phyloP scores from a whole-genome alignment of 768 basidiomycete species.

The Kwoniella sp. region DNA sequence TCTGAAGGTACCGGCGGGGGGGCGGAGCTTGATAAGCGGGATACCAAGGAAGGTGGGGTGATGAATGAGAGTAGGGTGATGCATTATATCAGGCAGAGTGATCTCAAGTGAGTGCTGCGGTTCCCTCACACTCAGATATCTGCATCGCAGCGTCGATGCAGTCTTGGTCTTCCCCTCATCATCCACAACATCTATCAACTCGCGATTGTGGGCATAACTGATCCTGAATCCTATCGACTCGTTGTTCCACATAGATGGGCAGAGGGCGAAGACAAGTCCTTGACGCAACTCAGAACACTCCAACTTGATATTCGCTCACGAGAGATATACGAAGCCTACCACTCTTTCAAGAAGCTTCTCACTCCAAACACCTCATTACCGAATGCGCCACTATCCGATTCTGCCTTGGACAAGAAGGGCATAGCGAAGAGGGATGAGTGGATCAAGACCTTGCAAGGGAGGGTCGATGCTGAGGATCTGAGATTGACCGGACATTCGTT shows the following conservation, averaged over 20 bases:
- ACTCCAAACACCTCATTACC: neutral
- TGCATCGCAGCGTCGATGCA: too few relatives aligned
- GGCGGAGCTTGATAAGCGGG: slow-evolving; percentile 14
- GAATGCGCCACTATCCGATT: slow-evolving; percentile 38
- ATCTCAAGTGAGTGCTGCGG: slow-evolving; percentile 60
- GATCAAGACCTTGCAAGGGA: slow-evolving; percentile 31
- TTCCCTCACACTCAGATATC: too few relatives aligned
- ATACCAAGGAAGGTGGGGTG: neutral
- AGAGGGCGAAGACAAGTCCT: slow-evolving; percentile 28
- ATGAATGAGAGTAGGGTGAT: slow-evolving; percentile 30
- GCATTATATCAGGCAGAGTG: slow-evolving; percentile 64
- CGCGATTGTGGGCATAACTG: too few relatives aligned
- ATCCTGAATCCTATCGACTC: too few relatives aligned
- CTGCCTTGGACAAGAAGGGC: slow-evolving; percentile 55
- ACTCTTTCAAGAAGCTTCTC: slow-evolving; percentile 65
- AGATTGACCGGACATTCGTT: slow-evolving; percentile 64
- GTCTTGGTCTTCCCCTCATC: too few relatives aligned
- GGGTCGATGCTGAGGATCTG: slow-evolving; percentile 55
- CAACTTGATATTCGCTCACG: slow-evolving; percentile 71
- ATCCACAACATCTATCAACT: too few relatives aligned
- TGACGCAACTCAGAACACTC: slow-evolving; percentile 64
- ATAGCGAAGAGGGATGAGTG: slow-evolving; percentile 58
- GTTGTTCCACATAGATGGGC: too few relatives aligned
- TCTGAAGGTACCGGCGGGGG: slow-evolving; percentile 52
- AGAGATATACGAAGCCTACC: slow-evolving; percentile 69